These are phyloP conservation scores for Paratinospora sagittata DNA, from an alignment of 164 flowering plant species.

Conservation along the genomic window DNA sequence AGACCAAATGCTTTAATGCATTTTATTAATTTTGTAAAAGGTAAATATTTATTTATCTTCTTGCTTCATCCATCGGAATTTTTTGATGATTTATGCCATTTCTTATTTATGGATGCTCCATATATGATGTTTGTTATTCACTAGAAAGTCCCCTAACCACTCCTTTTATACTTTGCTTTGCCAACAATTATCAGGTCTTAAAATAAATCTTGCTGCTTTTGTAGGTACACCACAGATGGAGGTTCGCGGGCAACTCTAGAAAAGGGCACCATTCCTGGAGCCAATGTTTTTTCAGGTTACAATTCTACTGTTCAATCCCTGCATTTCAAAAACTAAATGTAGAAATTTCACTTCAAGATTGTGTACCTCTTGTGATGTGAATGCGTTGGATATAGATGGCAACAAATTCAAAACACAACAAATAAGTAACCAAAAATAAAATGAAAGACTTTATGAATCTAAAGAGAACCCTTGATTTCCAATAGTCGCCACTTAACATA, in stretches of 20 bases:
- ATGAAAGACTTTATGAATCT: no score
- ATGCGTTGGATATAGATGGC: neutral
- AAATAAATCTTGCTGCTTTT: slow-evolving; percentile 9
- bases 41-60: neutral
- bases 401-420: neutral
- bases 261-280: slow-evolving; percentile 77
- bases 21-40: neutral
- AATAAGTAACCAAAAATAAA: no score
- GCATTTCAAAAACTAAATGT: neutral
- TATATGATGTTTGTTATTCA: neutral
- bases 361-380: neutral
- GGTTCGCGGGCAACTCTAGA: slow-evolving; percentile 70
- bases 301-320: slow-evolving; percentile 5
- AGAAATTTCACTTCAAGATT: neutral
- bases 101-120: neutral
- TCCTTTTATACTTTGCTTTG: neutral
- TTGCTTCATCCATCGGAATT: neutral
- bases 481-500: neutral
- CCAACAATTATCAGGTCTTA: neutral
- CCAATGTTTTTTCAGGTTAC: slow-evolving; percentile 74
- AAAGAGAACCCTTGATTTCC: neutral
- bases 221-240: slow-evolving; percentile 95
- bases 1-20: neutral
- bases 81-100: neutral
- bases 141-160: neutral